phyloP scores from a whole-genome alignment of 148 eudicot species.

The Linanthus parryae region DNA sequence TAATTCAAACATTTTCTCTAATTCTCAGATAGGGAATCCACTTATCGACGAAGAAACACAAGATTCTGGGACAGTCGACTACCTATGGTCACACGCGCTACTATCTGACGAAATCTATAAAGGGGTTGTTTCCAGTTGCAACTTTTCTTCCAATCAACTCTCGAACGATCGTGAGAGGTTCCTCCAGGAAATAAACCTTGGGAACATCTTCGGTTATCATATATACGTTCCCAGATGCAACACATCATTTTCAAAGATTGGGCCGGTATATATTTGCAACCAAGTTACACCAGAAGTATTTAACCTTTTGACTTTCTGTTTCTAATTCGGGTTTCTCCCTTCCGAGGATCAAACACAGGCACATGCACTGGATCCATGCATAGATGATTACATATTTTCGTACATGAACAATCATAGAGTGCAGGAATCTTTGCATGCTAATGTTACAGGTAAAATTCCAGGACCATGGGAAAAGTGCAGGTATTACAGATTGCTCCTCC shows the following conservation, averaged over 20 bases:
- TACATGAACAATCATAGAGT: slow-evolving; percentile 35
- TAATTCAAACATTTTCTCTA: neutral
- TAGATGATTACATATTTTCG: slow-evolving; percentile 10
- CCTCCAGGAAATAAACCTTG: slow-evolving; percentile 1
- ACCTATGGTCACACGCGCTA: slow-evolving; percentile 71
- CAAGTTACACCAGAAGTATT: too few species aligned
- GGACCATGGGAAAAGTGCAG: slow-evolving; percentile 29
- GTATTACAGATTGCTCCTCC: too few species aligned
- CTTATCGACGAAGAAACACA: slow-evolving; percentile 67
- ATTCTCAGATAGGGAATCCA: slow-evolving; percentile 72
- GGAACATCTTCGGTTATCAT: slow-evolving; percentile 16
- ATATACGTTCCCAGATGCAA: slow-evolving; percentile 29
- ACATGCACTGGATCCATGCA: slow-evolving; percentile 39
- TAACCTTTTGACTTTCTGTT: too few species aligned
- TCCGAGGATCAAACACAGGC: too few species aligned
- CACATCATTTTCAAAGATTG: too few species aligned
- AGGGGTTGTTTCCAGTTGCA: slow-evolving; percentile 22
- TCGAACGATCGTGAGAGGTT: neutral
- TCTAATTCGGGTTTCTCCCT: too few species aligned
- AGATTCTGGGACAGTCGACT: slow-evolving; percentile 53
- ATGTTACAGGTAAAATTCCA: slow-evolving; percentile 20
- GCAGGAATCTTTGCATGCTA: slow-evolving; percentile 33
- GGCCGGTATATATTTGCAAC: too few species aligned
- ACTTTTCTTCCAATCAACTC: slow-evolving; percentile 12
- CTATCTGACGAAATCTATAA: slow-evolving; percentile 48